A percentile compares a stretch with the other conserved stretches of the same genome.
Evolutionary conservation across 179 eudicot genomes (phyloP).

Genomic region (Patellifolia procumbens): DNA sequence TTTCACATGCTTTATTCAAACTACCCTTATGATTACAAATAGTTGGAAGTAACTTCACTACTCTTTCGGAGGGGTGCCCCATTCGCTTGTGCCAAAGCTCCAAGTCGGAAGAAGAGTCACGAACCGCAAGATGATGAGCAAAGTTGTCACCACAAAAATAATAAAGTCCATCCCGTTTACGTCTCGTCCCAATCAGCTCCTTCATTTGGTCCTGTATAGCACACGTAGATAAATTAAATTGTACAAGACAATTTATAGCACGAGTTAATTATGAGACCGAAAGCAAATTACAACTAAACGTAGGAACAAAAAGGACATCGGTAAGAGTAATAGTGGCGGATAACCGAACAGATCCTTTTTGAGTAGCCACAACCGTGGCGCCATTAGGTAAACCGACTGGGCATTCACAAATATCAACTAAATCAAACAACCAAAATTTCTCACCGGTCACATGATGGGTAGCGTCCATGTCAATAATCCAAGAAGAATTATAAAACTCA

Average conservation of each 20-base stretch:
- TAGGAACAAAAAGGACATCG: neutral
- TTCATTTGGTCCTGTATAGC: neutral
- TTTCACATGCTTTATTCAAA: neutral
- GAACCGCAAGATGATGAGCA: neutral
- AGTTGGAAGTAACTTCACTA: neutral
- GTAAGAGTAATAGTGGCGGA: neutral
- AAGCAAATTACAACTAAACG: neutral
- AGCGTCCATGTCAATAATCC: neutral
- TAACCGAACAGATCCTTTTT: neutral
- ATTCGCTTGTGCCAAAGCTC: neutral
- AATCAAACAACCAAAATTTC: neutral
- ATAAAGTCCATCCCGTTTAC: neutral
- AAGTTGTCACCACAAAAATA: neutral
- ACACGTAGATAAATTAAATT: neutral
- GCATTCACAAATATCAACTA: neutral
- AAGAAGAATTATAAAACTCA: neutral
- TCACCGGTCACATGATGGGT: neutral
- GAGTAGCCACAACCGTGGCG: neutral
- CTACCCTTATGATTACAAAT: neutral
- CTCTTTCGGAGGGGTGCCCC: neutral
- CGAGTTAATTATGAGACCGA: too few species aligned
- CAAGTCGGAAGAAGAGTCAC: neutral
- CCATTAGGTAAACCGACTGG: neutral
- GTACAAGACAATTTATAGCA: neutral
- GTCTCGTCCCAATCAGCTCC: neutral